Conservation (phyloP, 1,139 yeast genomes). For the Sugiyamaella castrensis region DNA sequence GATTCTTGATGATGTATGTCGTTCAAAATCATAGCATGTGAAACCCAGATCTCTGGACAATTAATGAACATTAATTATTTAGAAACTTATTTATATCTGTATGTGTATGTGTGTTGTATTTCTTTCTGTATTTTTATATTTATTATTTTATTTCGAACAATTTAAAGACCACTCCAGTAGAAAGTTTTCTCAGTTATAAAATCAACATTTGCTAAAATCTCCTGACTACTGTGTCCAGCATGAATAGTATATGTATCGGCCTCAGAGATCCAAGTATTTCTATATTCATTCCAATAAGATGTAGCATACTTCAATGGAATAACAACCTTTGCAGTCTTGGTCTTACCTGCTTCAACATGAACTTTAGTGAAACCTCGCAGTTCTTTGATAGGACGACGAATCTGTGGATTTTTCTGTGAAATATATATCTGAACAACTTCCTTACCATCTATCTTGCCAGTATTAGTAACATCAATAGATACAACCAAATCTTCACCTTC, state of each 20-base stretch:
- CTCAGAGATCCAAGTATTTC: constrained; percentile 51
- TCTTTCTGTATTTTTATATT: background rate
- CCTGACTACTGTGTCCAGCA: constrained; percentile 44
- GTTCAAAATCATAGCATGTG: background rate
- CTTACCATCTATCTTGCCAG: constrained; percentile 44
- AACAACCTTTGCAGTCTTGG: constrained; percentile 39
- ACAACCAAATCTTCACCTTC: constrained; percentile 38
- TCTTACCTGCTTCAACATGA: constrained; percentile 43
- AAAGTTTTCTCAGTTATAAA: constrained; percentile 32
- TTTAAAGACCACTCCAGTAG: constrained; percentile 31
- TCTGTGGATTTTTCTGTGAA: constrained; percentile 41
- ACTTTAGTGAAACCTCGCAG: constrained; percentile 55
- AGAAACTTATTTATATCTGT: background rate
- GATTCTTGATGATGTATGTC: constrained; percentile 14
- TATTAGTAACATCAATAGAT: constrained; percentile 44
- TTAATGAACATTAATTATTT: background rate
- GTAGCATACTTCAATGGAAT: constrained; percentile 49
- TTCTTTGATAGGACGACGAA: constrained; percentile 55
- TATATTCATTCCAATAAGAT: constrained; percentile 52
- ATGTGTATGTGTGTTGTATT: background rate
- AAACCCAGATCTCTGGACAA: no score
- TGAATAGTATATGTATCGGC: constrained; percentile 48
- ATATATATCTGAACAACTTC: constrained; percentile 51
- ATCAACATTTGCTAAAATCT: constrained; percentile 28
- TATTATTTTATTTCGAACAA: background rate